Percentiles rank a stretch among this genome's conserved stretches.
Evolutionary conservation across 345 rosid species (phyloP).

Genomic region (Eucalyptus tenuipes): DNA sequence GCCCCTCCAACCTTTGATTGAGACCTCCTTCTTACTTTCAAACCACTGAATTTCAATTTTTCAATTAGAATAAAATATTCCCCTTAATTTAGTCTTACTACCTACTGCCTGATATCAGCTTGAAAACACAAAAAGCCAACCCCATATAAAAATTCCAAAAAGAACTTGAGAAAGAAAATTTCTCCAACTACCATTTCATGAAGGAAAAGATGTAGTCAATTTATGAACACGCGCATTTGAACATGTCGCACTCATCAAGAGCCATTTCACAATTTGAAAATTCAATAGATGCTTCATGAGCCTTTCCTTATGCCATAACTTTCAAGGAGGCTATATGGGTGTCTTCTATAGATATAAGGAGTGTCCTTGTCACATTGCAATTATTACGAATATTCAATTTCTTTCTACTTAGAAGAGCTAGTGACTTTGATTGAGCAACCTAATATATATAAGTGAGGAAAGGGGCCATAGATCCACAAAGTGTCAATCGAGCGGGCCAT

Average conservation of each 20-base stretch:
- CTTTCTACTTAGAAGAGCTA: neutral
- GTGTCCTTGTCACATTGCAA: neutral
- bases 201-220: neutral
- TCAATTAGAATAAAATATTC: neutral
- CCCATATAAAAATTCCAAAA: neutral
- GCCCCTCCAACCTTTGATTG: slow-evolving; percentile 3
- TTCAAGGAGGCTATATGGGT: neutral
- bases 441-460: neutral
- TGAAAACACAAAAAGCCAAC: neutral
- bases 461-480: neutral
- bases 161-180: neutral
- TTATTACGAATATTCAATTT: neutral
- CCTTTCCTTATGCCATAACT: neutral
- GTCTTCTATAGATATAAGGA: neutral
- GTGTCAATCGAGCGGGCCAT: neutral
- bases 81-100: neutral
- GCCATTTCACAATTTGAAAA: neutral
- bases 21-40: neutral
- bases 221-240: neutral
- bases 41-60: neutral
- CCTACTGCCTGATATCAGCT: neutral
- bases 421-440: neutral
- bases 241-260: neutral
- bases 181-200: neutral
- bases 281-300: neutral